Conservation (phyloP, 2,329 filamentous ascomycete species). For the Calonectria hongkongensis region DNA sequence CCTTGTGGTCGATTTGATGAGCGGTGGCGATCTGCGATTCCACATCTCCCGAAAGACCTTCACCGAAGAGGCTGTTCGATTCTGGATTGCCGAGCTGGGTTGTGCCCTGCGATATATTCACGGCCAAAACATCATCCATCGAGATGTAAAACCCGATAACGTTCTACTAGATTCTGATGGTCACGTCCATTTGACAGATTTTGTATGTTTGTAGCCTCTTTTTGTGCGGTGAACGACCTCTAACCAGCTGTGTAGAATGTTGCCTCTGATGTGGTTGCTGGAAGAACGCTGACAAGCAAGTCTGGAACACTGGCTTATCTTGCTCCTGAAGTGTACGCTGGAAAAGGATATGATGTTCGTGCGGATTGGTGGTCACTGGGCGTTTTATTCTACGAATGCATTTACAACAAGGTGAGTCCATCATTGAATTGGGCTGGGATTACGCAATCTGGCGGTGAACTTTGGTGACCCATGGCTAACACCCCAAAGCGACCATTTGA, state of each 20-base stretch:
- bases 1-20: constrained; percentile 98
- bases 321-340: constrained; percentile 94
- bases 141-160: constrained; percentile 95
- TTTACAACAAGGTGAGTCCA: constrained; percentile 91
- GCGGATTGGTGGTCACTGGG: constrained; percentile 99
- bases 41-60: constrained; percentile 99
- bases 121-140: constrained; percentile 89
- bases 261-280: constrained; percentile 91
- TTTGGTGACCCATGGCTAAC: constrained; percentile 40
- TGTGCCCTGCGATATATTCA: constrained; percentile 94
- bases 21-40: constrained; percentile 95
- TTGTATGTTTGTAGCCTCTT: constrained; percentile 75
- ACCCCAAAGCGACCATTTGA: constrained; percentile 88
- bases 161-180: constrained; percentile 91
- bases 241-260: constrained; percentile 84
- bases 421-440: constrained; percentile 37
- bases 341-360: constrained; percentile 90
- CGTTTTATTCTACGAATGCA: constrained; percentile 99
- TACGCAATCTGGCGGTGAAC: constrained; percentile 53
- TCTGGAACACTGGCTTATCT: constrained; percentile 97
- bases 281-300: constrained; percentile 92
- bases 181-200: constrained; percentile 98
- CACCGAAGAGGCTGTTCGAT: constrained; percentile 95
- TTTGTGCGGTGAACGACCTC: constrained; percentile 1
- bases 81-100: constrained; percentile 96